These are phyloP conservation scores for Aplosporella prunicola DNA, from an alignment of 2,329 filamentous ascomycete species.

Conservation along the genomic window DNA sequence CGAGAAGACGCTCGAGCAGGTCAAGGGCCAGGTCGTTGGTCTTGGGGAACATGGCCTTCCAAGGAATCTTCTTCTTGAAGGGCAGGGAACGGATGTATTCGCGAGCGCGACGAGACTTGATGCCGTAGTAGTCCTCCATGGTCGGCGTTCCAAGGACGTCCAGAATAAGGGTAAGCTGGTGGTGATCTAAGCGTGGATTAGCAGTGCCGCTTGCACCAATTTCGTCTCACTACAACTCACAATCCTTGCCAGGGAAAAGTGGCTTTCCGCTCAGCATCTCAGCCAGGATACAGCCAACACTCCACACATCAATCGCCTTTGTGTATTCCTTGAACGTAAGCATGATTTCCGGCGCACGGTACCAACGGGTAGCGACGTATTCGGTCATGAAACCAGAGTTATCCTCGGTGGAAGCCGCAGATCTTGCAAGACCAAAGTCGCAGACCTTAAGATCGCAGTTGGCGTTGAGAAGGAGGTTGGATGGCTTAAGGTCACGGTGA, in stretches of 20 bases:
- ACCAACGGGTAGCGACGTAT: constrained; percentile 99
- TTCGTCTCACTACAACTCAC: constrained; percentile 44
- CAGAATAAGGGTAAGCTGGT: constrained; percentile 92
- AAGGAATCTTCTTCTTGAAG: constrained; percentile 99
- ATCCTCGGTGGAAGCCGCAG: constrained; percentile 92
- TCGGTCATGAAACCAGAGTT: constrained; percentile 99
- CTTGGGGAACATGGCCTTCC: constrained; percentile 95
- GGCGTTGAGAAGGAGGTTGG: constrained; percentile 91
- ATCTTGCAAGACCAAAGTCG: constrained; percentile 92
- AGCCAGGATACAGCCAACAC: constrained; percentile 92
- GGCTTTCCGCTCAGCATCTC: constrained; percentile 99
- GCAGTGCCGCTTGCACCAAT: background rate
- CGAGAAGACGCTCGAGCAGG: constrained; percentile 86
- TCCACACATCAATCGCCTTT: constrained; percentile 99
- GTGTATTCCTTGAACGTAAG: constrained; percentile 99
- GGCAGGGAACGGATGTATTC: constrained; percentile 97
- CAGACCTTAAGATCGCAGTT: constrained; percentile 99
- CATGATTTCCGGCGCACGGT: constrained; percentile 98
- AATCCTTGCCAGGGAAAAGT: constrained; percentile 96
- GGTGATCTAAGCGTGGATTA: constrained; percentile 61
- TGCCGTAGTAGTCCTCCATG: constrained; percentile 99
- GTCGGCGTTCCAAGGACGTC: constrained; percentile 96
- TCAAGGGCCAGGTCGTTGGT: constrained; percentile 96
- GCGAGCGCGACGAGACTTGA: constrained; percentile 92
- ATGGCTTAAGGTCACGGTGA: constrained; percentile 94